These are phyloP conservation scores for Trichoderma breve DNA, from an alignment of 2,329 filamentous ascomycete species.

Conservation along the genomic window DNA sequence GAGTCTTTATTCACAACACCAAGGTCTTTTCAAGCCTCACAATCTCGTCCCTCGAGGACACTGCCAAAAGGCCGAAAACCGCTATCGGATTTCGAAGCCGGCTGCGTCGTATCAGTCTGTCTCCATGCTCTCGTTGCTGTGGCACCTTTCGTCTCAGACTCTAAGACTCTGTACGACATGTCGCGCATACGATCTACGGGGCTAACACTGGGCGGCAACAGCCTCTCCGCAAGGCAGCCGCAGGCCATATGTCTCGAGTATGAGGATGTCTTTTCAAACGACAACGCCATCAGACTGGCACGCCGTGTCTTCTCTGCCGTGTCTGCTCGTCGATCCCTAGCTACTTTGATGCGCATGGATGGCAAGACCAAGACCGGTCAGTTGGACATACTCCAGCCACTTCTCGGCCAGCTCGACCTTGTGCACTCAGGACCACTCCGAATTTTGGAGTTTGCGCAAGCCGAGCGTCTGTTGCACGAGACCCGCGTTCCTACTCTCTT, in stretches of 20 bases:
- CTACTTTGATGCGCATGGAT: constrained; percentile 42
- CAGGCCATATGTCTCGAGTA: constrained; percentile 55
- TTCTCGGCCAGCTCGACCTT: constrained; percentile 55
- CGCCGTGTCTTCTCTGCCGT: constrained; percentile 59
- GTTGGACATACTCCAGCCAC: constrained; percentile 43
- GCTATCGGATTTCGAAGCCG: constrained; percentile 48
- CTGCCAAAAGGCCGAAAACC: constrained; percentile 14
- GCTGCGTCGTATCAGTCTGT: constrained; percentile 57
- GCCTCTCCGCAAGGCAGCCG: constrained; percentile 46
- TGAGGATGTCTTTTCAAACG: constrained; percentile 61
- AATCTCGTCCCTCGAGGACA: constrained; percentile 28
- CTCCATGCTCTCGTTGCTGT: constrained; percentile 61
- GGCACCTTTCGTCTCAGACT: constrained; percentile 50
- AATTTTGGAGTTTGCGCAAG: constrained; percentile 47
- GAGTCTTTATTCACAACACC: constrained; percentile 58
- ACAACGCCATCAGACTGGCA: constrained; percentile 58
- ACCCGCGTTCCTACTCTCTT: constrained; percentile 55
- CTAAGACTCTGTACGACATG: constrained; percentile 54
- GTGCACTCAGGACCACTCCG: constrained; percentile 45
- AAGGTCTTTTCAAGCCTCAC: constrained; percentile 41
- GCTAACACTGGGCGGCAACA: constrained; percentile 47
- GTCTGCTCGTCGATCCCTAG: constrained; percentile 50
- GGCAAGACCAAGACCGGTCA: constrained; percentile 33
- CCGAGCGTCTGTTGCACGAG: constrained; percentile 56
- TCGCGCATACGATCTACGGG: constrained; percentile 59